Base-by-base conservation (phyloP, 257 asterid genomes). In the Nicotiana attenuata region DNA sequence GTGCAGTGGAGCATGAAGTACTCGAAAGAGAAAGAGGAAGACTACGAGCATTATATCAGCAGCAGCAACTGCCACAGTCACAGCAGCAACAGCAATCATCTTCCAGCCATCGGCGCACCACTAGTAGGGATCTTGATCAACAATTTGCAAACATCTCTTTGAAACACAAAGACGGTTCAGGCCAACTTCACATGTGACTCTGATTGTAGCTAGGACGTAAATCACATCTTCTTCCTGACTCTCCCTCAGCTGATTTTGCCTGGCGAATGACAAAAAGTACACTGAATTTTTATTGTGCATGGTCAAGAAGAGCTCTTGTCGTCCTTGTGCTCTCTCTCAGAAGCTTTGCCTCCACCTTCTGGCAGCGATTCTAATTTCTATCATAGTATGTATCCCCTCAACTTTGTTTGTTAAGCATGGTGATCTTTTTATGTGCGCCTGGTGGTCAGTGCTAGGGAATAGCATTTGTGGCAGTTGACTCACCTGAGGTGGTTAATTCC, bases 1-100 rank as follows among this genome's bases (percentile, higher is more conserved):
- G 57, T 87, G 91, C 94, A 95, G 99, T 95, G 86, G 99, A 95
- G 90, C 96, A 93, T 65, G 98, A 93, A 55, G 92, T 93, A 76
- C 78, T 95, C 87, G 98, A 95, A 86, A 90, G 97, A 88, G 98
- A 95, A 89, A 89, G 88, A 2, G 93, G 87, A 79, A 91, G 99
- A 86, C 89, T 95, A 52, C 90, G 90, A 78, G 84, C 87, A 89
- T 77, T 93, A 65, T 92, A 93, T 87, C 90, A 86, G 88, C 92
- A 89, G 19, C 93, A 86, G 52, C 88, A 88, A 60, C 88, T 82
- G 68, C 77, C 29, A 52, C 55, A 45, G 41, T 47, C 78, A 50
- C 64, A 76, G 35, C 80, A 24, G 57, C 38, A 76, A 47, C 80
- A 76, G 2, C 64, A n/a, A 33, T n/a, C 64, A 24, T 14, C 80